Percentiles rank a stretch among this genome's conserved stretches.
These are phyloP conservation scores for Priceomyces fermenticarens DNA, from an alignment of 805 yeast genomes.

Conservation along the genomic window DNA sequence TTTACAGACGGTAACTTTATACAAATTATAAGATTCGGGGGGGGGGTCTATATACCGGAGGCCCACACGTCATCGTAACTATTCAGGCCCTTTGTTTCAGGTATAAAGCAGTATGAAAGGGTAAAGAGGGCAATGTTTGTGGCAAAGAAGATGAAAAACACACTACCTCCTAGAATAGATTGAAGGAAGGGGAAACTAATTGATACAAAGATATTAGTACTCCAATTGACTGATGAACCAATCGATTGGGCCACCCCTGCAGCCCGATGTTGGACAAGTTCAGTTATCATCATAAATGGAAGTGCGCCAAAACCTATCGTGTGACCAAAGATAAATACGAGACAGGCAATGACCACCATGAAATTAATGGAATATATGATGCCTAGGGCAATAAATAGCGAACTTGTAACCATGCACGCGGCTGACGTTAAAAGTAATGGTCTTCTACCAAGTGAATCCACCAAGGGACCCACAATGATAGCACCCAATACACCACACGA, in stretches of 20 bases:
- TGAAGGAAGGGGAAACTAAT: slow-evolving; percentile 28
- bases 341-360: slow-evolving; percentile 24
- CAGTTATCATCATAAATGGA: slow-evolving; percentile 37
- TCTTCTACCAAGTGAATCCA: slow-evolving; percentile 73
- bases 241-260: slow-evolving; percentile 33
- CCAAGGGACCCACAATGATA: slow-evolving; percentile 59
- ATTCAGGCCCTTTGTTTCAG: slow-evolving; percentile 30
- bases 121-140: slow-evolving; percentile 17
- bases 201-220: slow-evolving; percentile 31
- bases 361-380: slow-evolving; percentile 12
- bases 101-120: slow-evolving; percentile 21
- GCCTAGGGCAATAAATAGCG: slow-evolving; percentile 26
- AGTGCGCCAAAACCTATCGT: slow-evolving; percentile 36
- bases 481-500: slow-evolving; percentile 70
- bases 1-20: neutral
- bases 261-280: slow-evolving; percentile 29
- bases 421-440: slow-evolving; percentile 27
- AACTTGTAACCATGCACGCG: slow-evolving; percentile 18
- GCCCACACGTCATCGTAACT: slow-evolving; percentile 28
- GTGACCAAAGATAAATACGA: slow-evolving; percentile 30
- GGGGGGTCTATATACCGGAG: neutral
- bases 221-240: slow-evolving; percentile 35
- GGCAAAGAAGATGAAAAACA: slow-evolving; percentile 25
- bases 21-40: no score
- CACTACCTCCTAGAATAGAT: slow-evolving; percentile 22